Evolutionary conservation across 805 yeast species (phyloP), one percentile per base, ranked within the genome.

Genomic region (Myxozyma monticola): DNA sequence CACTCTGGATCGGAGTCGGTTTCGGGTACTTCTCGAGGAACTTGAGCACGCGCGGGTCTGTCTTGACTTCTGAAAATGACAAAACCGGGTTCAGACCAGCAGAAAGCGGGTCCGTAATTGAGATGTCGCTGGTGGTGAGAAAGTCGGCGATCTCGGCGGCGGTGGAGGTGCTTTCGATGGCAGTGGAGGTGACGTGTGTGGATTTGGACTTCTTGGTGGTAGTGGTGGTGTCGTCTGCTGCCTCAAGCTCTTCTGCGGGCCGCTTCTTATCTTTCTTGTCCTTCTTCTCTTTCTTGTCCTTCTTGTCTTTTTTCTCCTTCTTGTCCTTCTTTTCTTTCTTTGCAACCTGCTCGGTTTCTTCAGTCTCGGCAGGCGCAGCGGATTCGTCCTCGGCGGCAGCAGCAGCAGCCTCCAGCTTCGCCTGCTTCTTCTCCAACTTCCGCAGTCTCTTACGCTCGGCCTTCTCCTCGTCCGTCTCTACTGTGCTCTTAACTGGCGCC

Each of bases 1-100:
- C 88, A 28, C 96, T 79, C 73, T 91, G 99, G 62, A 91, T 91
- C 31, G 98, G 98, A 5, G 98, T 90, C 47, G 99, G 99, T 62
- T 81, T 83, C 14, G 88, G 84, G 72, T 87, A 93, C 61, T 82
- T 80, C 34, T 80, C 71, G 40, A 91, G 75, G 40, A 78, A 81
- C n/a, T 72, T 62, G 57, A 76, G 77, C 52, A 90, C 78, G 45
- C 78, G 74, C 1, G 77, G 57, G 51, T 81, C 78, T 24, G 85
- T 71, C 15, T 24, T 61, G 21, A 91, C 74, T 30, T 83, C 80
- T 29, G 74, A 72, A 62, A 93, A 90, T 6, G 83, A 68, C 46
- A 91, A 68, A 21, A 84, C 70, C 8, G 98, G 98, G 55, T 82
- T 76, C 44, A 85, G 65, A 17, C 15, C 28, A 17, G 74, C 66